Conservation (phyloP, 2,329 filamentous ascomycete species). For the Penicillium brevicompactum region DNA sequence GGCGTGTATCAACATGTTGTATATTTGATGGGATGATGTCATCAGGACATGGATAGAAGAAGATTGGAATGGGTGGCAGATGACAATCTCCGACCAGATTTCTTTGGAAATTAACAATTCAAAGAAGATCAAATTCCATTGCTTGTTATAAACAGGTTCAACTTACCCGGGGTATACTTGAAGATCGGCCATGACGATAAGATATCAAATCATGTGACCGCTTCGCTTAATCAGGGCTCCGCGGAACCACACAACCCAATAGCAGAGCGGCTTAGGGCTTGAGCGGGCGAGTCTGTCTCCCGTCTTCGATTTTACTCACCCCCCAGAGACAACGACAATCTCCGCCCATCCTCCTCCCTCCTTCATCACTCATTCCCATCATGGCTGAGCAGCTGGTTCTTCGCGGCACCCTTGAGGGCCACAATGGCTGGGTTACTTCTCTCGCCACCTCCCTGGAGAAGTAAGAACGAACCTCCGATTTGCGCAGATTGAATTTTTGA, state of each 20-base stretch:
- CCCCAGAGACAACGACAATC: slow-evolving; percentile 43
- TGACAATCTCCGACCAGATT: neutral
- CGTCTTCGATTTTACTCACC: slow-evolving; percentile 43
- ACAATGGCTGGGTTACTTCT: slow-evolving; percentile 99
- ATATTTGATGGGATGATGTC: slow-evolving; percentile 4
- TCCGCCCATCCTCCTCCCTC: slow-evolving; percentile 44
- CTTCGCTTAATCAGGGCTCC: slow-evolving; percentile 39
- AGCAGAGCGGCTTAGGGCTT: slow-evolving; percentile 43
- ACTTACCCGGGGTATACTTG: too few relatives aligned
- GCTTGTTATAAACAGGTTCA: neutral
- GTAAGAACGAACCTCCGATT: slow-evolving; percentile 56
- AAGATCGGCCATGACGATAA: neutral
- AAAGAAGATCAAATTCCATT: neutral
- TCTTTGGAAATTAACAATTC: neutral
- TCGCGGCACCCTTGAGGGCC: slow-evolving; percentile 96
- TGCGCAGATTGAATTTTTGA: slow-evolving; percentile 29
- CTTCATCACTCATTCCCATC: slow-evolving; percentile 46
- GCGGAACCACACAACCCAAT: slow-evolving; percentile 28
- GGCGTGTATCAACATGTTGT: slow-evolving; percentile 6
- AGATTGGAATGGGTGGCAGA: neutral
- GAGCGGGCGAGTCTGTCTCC: slow-evolving; percentile 37
- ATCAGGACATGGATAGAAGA: neutral
- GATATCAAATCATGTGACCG: slow-evolving; percentile 24
- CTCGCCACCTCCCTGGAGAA: slow-evolving; percentile 99
- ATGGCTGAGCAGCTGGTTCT: slow-evolving; percentile 96